Conservation (phyloP, 2,329 filamentous ascomycete genomes). For the Talaromyces sp. region DNA sequence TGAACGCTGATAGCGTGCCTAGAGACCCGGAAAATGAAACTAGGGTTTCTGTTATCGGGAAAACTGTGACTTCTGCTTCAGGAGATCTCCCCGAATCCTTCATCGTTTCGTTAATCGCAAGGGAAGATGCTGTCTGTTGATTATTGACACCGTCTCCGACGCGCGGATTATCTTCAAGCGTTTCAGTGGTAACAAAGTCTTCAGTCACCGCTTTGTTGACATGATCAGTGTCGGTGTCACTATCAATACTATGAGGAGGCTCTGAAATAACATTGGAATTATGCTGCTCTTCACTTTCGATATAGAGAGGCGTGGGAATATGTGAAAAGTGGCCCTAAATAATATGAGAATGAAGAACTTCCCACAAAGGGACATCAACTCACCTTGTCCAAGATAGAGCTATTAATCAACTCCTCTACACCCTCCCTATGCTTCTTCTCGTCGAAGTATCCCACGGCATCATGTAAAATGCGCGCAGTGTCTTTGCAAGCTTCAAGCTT, state of each 20-base stretch:
- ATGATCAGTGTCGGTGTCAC: neutral
- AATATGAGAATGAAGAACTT: neutral
- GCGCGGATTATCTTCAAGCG: neutral
- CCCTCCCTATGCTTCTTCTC: constrained; percentile 19
- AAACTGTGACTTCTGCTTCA: neutral
- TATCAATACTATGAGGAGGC: neutral
- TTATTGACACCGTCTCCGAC: neutral
- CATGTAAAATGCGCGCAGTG: constrained; percentile 24
- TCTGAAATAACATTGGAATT: neutral
- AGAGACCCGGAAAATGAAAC: constrained; percentile 25
- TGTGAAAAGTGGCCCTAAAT: neutral
- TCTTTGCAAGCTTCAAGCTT: constrained; percentile 24
- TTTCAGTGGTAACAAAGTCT: neutral
- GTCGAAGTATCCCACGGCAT: constrained; percentile 23
- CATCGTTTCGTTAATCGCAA: neutral
- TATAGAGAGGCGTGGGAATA: constrained; percentile 3
- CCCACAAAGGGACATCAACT: neutral
- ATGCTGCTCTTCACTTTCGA: neutral
- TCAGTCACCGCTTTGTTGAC: neutral
- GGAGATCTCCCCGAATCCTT: neutral
- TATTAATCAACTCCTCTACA: constrained; percentile 20
- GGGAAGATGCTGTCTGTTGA: neutral
- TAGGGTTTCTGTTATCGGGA: neutral
- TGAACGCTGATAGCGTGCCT: constrained; percentile 47
- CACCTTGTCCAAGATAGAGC: constrained; percentile 23